A percentile compares a stretch with the other conserved stretches of the same genome.
Evolutionary conservation across 306 rosid species (phyloP).

Genomic region (Abrus precatorius): DNA sequence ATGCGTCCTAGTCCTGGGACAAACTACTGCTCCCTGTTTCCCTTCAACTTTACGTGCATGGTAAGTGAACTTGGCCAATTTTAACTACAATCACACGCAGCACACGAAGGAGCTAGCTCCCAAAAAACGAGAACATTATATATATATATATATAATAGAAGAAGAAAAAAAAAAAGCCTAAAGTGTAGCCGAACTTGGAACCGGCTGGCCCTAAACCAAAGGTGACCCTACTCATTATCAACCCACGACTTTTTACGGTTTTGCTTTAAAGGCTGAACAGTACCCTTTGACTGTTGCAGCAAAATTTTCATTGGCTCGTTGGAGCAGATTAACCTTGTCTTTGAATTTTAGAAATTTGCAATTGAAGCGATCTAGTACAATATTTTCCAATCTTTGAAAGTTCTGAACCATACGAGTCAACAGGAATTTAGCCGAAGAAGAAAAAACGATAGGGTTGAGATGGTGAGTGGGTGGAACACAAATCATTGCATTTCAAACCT

Average conservation of each 20-base stretch:
- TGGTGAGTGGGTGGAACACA: slow-evolving; percentile 56
- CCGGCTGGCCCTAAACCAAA: slow-evolving; percentile 8
- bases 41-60: slow-evolving; percentile 84
- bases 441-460: slow-evolving; percentile 39
- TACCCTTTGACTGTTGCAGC: background rate
- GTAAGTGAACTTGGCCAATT: slow-evolving; percentile 58
- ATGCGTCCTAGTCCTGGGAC: slow-evolving; percentile 79
- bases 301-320: slow-evolving; percentile 26
- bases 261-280: slow-evolving; percentile 17
- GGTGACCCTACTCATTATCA: slow-evolving; percentile 41
- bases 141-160: background rate
- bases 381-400: background rate
- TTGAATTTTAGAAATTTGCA: slow-evolving; percentile 18
- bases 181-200: slow-evolving; percentile 18
- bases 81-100: slow-evolving; percentile 36
- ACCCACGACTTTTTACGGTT: slow-evolving; percentile 32
- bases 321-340: background rate
- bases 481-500: slow-evolving; percentile 47
- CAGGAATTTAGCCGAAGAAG: background rate
- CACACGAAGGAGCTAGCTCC: background rate
- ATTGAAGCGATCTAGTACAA: slow-evolving; percentile 4
- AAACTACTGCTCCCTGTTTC: slow-evolving; percentile 48
- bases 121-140: background rate
- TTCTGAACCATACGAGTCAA: slow-evolving; percentile 20
- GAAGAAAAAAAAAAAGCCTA: background rate